Percentiles rank a stretch among this genome's conserved stretches.
Evolutionary conservation across 306 rosid genomes (phyloP).

Genomic region (Castanospermum australe): DNA sequence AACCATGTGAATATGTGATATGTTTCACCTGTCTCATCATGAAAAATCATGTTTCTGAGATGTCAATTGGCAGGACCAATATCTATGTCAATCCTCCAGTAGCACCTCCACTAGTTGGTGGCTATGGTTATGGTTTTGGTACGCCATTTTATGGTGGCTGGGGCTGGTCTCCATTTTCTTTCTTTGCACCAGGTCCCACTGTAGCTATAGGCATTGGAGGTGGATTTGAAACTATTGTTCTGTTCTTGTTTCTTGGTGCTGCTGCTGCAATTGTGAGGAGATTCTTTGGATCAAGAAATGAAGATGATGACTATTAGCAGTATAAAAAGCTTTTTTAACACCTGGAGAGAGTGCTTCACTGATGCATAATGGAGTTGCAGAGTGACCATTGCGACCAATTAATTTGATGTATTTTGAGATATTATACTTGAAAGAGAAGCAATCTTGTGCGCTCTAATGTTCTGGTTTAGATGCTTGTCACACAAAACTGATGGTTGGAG

Average conservation of each 20-base stretch:
- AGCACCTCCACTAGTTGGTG: slow-evolving; percentile 91
- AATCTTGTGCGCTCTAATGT: background rate
- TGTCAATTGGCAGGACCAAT: slow-evolving; percentile 64
- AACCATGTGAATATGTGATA: background rate
- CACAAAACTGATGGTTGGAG: background rate
- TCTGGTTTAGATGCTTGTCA: background rate
- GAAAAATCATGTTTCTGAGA: slow-evolving; percentile 1
- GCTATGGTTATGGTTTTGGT: slow-evolving; percentile 84
- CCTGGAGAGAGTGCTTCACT: background rate
- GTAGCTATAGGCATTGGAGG: slow-evolving; percentile 89
- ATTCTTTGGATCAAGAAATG: slow-evolving; percentile 61
- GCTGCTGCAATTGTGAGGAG: slow-evolving; percentile 75
- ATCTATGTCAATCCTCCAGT: slow-evolving; percentile 78
- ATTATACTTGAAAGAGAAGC: slow-evolving; percentile 6
- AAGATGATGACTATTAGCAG: slow-evolving; percentile 44
- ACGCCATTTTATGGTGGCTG: slow-evolving; percentile 80
- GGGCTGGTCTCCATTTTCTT: slow-evolving; percentile 98
- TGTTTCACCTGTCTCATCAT: background rate
- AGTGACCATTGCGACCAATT: background rate
- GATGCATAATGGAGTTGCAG: background rate
- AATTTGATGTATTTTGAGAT: slow-evolving; percentile 12
- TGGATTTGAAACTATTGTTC: slow-evolving; percentile 64
- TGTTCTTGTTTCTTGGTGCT: slow-evolving; percentile 77
- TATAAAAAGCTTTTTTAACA: background rate
- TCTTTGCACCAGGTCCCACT: slow-evolving; percentile 88